Conservation (phyloP, 148 eudicot genomes). For the Vaccinium macrocarpon region DNA sequence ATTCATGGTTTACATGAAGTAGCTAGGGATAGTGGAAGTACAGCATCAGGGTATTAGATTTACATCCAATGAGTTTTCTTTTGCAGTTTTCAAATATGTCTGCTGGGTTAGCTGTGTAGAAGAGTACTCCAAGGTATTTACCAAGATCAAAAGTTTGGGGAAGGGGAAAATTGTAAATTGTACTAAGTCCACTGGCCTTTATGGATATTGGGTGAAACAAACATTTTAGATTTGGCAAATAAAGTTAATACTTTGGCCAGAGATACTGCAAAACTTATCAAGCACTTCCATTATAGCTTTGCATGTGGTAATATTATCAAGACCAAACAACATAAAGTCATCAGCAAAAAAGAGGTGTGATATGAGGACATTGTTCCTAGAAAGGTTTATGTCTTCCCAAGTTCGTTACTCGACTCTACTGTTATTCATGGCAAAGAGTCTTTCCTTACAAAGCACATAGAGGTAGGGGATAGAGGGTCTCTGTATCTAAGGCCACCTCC, state of each 20-base stretch:
- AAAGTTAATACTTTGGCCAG: not conserved
- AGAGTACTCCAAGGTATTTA: not conserved
- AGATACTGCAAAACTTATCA: not conserved
- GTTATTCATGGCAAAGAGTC: not conserved
- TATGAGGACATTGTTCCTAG: not conserved
- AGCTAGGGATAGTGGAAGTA: too few relatives aligned
- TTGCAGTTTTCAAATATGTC: not conserved
- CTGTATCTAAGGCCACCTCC: not conserved
- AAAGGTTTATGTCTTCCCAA: not conserved
- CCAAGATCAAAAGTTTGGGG: not conserved
- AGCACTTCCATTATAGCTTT: not conserved
- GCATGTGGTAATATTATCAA: not conserved
- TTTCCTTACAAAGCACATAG: not conserved
- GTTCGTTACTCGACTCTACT: not conserved
- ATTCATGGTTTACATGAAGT: too few relatives aligned
- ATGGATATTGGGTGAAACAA: not conserved
- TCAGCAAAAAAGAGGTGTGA: not conserved
- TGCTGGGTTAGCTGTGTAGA: not conserved
- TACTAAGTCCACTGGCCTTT: not conserved
- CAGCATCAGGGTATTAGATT: too few relatives aligned
- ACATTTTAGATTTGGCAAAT: not conserved
- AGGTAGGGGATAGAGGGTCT: not conserved
- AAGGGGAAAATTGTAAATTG: not conserved
- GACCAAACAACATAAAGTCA: not conserved
- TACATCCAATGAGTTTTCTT: not conserved